phyloP scores from a whole-genome alignment of 2,329 filamentous ascomycete genomes.

The Thermomyces lanuginosus region DNA sequence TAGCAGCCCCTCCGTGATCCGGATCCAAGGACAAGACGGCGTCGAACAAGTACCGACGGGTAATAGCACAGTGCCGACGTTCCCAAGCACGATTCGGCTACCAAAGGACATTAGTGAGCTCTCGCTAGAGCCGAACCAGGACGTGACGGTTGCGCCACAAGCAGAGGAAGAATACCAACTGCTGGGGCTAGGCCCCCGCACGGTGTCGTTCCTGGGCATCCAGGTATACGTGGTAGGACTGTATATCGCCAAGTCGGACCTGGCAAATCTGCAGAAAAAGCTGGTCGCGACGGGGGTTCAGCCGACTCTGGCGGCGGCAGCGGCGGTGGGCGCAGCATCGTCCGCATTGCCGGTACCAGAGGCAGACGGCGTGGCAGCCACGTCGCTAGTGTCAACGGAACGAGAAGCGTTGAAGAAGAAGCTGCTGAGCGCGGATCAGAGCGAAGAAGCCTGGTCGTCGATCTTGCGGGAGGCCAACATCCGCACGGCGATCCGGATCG shows the following conservation, averaged over 20 bases:
- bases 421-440: conserved; percentile 52
- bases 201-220: conserved; percentile 75
- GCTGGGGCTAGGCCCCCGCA: conserved; percentile 71
- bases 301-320: background rate
- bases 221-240: conserved; percentile 91
- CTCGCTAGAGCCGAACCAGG: conserved; percentile 21
- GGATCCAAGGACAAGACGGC: conserved; percentile 37
- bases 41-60: conserved; percentile 65
- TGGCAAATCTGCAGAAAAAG: conserved; percentile 61
- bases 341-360: conserved; percentile 10
- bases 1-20: conserved; percentile 17
- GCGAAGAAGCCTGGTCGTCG: conserved; percentile 58
- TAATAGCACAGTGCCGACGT: conserved; percentile 60
- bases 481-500: conserved; percentile 65
- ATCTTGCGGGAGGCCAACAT: conserved; percentile 51
- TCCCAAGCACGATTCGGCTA: conserved; percentile 56
- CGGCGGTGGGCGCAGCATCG: too few relatives aligned
- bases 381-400: conserved; percentile 66
- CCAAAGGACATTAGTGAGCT: conserved; percentile 27
- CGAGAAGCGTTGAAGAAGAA: conserved; percentile 54
- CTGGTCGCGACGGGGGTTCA: conserved; percentile 53
- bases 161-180: conserved; percentile 61
- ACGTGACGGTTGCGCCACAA: conserved; percentile 20
- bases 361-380: conserved; percentile 50
- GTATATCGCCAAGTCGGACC: conserved; percentile 72